Evolutionary conservation across 108 stramenopile genomes (phyloP), one percentile per base, ranked within the genome.

Genomic region (Cylindrotheca fusiformis): DNA sequence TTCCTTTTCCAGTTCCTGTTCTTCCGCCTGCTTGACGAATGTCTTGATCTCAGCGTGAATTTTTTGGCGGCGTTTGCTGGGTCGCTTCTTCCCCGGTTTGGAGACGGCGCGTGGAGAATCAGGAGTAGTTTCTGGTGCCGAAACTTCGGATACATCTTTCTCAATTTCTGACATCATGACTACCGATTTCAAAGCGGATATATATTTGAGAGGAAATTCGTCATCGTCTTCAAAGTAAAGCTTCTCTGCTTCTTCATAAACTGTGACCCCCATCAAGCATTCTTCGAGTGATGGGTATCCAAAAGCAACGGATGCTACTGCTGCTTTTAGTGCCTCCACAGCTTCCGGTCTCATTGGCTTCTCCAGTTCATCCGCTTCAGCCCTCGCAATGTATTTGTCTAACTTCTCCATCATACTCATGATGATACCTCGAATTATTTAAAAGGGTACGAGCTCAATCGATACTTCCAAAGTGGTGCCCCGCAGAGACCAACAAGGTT

Each of bases 11-110:
- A 72, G 54, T 28, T 72, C 71, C 10, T 21, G 4, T 64, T 72
- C 57, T 59, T 72, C 71, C 26, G 71, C 56, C 57, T 65, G 31
- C 46, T 59, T 41, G 41, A 72, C 63, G 1, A 72, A 31, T 20
- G 23, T 0, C 0, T 14, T 2, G n/a, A 63, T 17, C 17, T 63
- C 63, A 36, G 36, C 51, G 1, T 63, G 31, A 30, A 63, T 52
- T 19, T 31, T 41, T 41, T 41, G 6, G 10, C 14, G 6, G 6
- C 36, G 36, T 10, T 41, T 10, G 10, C 10, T 10, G 36, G 14
- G 10, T 14, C 10, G 6, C 6, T 41, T 14, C 36, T 10, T 41
- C 14, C 14, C 36, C 36, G 14, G 6, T 41, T 41, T 14, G 10
- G 14, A 10, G 10, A 41, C 10, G 14, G 36, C 10, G 14, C 10